Evolutionary conservation across 179 eudicot genomes (phyloP), one percentile per base, ranked within the genome.

Genomic region (Amaranthus tricolor): DNA sequence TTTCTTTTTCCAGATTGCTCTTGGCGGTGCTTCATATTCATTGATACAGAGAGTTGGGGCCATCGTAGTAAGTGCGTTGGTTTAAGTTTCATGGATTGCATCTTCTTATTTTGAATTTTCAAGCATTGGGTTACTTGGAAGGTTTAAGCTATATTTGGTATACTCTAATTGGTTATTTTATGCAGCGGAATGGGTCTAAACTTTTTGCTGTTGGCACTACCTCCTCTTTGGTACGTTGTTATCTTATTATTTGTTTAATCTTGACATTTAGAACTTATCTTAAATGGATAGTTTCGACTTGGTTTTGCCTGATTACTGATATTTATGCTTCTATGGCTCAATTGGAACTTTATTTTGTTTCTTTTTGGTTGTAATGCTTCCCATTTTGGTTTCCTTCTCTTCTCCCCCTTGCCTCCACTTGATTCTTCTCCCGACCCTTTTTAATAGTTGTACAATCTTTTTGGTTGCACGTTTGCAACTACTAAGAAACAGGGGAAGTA

Each of bases 151-250:
- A 19, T 73, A 62, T 49, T 59, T 77, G 64, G 50, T 49, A 80
- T 12, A 14, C 58, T 61, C n/a, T 57, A 31, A 43, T 59, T 24
- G 74, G 20, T 82, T 20, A 74, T 62, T 49, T 78, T 55, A 73
- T 80, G 69, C 96, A 94, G 98, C 91, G 90, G 8, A 94, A 94
- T 75, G 98, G 98, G 64, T 74, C 89, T 31, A 94, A 94, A 85
- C 94, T 94, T 72, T 89, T 92, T 77, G 97, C 85, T 68, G 96
- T 94, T 68, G 97, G 98, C 71, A 87, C 97, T 19, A 63, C 88
- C 31, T 88, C 97, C 60, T 94, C 97, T 71, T 82, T 92, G 98
- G 98, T 92, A 90, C 66, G 82, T 62, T 66, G 20, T 49, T 50
- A 43, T 19, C 12, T 50, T 49, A 24, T 24, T 24, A 24, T 24